A percentile compares a stretch with the other conserved stretches of the same genome.
Evolutionary conservation across 768 basidiomycete species (phyloP).

Genomic region (Mycena chlorophos): DNA sequence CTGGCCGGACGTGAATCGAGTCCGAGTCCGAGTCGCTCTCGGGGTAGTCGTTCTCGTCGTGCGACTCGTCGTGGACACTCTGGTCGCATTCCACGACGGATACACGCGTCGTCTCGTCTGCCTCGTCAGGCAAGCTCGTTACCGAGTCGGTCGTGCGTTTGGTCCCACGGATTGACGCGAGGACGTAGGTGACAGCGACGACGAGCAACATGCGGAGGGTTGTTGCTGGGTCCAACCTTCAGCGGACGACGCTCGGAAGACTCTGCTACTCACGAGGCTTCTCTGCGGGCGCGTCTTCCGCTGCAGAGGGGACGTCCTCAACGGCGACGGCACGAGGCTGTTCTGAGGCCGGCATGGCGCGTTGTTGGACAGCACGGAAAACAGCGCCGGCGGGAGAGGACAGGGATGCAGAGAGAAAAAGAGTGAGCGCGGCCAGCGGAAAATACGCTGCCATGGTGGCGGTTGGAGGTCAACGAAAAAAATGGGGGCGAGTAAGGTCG

Average conservation of each 20-base stretch:
- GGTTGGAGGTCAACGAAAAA: conserved; percentile 7
- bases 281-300: neutral
- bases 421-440: conserved; percentile 16
- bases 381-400: conserved; percentile 5
- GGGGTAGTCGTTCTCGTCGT: neutral
- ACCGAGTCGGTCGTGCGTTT: neutral
- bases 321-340: neutral
- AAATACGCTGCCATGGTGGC: conserved; percentile 10
- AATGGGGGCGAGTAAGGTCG: conserved; percentile 1
- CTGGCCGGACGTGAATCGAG: neutral
- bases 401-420: conserved; percentile 16
- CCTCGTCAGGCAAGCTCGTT: neutral
- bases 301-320: neutral
- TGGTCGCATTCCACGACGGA: neutral
- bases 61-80: neutral
- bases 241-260: neutral
- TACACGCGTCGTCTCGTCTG: neutral
- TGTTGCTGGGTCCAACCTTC: neutral
- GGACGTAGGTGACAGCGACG: conserved; percentile 1
- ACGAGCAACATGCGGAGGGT: neutral
- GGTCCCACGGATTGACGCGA: conserved; percentile 7
- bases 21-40: too few relatives aligned
- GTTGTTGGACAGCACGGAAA: conserved; percentile 17
- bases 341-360: conserved; percentile 12
- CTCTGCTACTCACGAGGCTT: conserved; percentile 8